Percentiles rank a stretch among this genome's conserved stretches.
Evolutionary conservation across 225 moss, liverwort and hornwort species (phyloP).

Genomic region (Sphagnum contortum): DNA sequence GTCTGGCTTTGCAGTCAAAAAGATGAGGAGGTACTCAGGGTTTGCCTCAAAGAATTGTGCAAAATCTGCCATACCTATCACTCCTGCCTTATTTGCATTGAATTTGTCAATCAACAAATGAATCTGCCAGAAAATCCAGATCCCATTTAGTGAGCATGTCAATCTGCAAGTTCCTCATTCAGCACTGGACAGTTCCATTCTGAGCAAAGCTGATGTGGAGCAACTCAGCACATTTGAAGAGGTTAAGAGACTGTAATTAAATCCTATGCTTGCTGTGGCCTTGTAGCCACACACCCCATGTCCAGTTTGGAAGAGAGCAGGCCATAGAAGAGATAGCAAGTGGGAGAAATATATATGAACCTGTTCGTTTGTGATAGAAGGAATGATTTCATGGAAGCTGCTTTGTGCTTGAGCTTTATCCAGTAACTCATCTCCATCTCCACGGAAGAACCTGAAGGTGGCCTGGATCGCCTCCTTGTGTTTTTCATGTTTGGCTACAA

Average conservation of each 20-base stretch:
- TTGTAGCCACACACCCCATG: no score
- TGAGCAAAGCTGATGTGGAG: no score
- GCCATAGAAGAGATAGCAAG: background rate
- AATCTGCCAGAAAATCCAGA: conserved; percentile 34
- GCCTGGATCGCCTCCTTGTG: conserved; percentile 56
- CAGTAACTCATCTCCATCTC: conserved; percentile 42
- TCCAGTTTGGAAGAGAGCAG: no score
- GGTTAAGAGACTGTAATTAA: no score
- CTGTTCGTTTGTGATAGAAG: conserved; percentile 66
- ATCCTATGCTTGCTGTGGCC: no score
- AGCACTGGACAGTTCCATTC: no score
- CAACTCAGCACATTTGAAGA: no score
- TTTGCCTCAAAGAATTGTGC: conserved; percentile 58
- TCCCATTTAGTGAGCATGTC: no score
- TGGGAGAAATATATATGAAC: conserved; percentile 20
- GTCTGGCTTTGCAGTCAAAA: conserved; percentile 71
- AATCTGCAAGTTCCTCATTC: no score
- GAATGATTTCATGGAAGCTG: conserved; percentile 49
- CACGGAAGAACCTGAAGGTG: conserved; percentile 59
- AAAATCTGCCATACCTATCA: conserved; percentile 59
- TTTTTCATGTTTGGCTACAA: conserved; percentile 60
- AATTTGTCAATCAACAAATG: conserved; percentile 51
- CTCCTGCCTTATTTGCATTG: conserved; percentile 61
- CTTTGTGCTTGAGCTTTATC: conserved; percentile 50
- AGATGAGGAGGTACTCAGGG: conserved; percentile 74